phyloP scores from a whole-genome alignment of 371 early-diverging fungal species.

The Actinomortierella ambigua region DNA sequence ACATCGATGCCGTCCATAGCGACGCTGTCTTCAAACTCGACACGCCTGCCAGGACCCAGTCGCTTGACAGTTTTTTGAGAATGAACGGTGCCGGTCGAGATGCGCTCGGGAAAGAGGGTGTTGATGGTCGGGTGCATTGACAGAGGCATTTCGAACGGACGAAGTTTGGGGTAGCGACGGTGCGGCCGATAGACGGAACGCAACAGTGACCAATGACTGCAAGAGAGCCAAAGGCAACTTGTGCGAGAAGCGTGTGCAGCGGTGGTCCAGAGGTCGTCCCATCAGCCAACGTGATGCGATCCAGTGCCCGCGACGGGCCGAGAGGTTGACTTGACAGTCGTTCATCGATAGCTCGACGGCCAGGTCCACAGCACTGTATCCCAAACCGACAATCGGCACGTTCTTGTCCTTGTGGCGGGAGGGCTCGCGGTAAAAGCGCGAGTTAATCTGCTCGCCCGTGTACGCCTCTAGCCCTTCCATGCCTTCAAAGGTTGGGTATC shows the following conservation, averaged over 20 bases:
- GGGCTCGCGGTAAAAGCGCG: slow-evolving; percentile 53
- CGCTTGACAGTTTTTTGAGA: slow-evolving; percentile 46
- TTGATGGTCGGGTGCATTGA: slow-evolving; percentile 52
- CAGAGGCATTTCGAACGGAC: slow-evolving; percentile 34
- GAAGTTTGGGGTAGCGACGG: slow-evolving; percentile 35
- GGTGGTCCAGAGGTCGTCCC: slow-evolving; percentile 54
- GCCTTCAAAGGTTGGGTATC: slow-evolving; percentile 53
- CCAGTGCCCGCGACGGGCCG: slow-evolving; percentile 45
- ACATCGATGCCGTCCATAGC: slow-evolving; percentile 55
- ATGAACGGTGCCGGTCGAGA: slow-evolving; percentile 51
- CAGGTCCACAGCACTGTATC: slow-evolving; percentile 58
- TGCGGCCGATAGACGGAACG: slow-evolving; percentile 7
- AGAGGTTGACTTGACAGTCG: slow-evolving; percentile 52
- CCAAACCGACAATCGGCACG: slow-evolving; percentile 55
- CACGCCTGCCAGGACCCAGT: slow-evolving; percentile 38
- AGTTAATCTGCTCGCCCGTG: slow-evolving; percentile 54
- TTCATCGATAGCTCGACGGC: slow-evolving; percentile 56
- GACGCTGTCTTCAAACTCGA: slow-evolving; percentile 66
- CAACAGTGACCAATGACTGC: neutral
- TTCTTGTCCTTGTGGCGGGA: slow-evolving; percentile 49
- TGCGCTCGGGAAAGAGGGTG: slow-evolving; percentile 49
- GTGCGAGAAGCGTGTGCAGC: slow-evolving; percentile 31
- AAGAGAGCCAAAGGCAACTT: slow-evolving; percentile 31
- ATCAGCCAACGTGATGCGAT: slow-evolving; percentile 39
- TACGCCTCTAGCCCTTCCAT: slow-evolving; percentile 46